Conservation (phyloP, 371 early-diverging fungal species). For the Saksenaea vasiformis region DNA sequence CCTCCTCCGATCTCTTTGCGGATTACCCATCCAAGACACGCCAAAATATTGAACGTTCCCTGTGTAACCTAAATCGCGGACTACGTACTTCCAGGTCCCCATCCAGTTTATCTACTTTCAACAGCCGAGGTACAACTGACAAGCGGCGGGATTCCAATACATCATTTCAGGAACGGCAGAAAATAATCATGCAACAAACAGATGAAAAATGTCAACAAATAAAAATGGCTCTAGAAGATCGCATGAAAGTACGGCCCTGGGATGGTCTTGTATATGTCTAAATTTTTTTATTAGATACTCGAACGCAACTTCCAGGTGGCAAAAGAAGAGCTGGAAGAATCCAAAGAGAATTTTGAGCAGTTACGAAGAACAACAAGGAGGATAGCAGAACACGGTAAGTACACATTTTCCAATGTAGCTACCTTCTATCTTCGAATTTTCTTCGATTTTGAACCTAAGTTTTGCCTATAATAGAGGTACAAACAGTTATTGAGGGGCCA, state of each 20-base stretch:
- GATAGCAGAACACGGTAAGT: background rate
- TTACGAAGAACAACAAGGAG: background rate
- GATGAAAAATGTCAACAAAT: background rate
- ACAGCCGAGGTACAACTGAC: background rate
- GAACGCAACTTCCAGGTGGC: background rate
- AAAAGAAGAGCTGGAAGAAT: background rate
- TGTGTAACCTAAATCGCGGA: constrained; percentile 1
- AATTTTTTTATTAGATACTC: background rate
- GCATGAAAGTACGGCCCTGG: background rate
- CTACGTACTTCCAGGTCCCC: background rate
- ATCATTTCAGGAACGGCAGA: background rate
- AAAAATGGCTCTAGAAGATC: background rate
- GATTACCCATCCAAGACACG: constrained; percentile 15
- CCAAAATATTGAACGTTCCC: constrained; percentile 8
- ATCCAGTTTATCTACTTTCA: background rate
- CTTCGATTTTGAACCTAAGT: background rate
- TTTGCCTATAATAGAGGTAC: background rate
- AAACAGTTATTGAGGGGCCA: background rate
- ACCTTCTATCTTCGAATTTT: background rate
- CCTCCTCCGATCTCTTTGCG: background rate
- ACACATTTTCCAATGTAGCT: background rate
- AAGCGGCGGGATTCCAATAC: background rate
- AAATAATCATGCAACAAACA: background rate
- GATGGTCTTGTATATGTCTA: background rate
- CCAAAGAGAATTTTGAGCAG: background rate